Conservation (phyloP, 73 alveolate species). For the Paramecium caudatum region DNA sequence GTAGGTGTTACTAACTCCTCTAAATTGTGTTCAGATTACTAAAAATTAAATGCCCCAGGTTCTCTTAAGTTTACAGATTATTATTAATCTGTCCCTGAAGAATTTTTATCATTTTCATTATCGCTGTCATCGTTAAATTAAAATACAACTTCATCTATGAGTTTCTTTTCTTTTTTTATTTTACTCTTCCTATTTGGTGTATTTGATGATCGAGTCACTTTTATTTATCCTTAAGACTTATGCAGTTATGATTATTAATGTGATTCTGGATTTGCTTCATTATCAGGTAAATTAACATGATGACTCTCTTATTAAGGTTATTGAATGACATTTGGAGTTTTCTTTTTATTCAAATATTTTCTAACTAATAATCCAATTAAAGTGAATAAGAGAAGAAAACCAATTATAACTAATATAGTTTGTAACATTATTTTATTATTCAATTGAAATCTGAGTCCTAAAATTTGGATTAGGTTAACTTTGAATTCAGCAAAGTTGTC, state of each 20-base stretch:
- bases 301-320: background rate
- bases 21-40: slow-evolving; percentile 52
- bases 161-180: background rate
- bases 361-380: too few species aligned
- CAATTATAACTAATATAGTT: slow-evolving; percentile 9
- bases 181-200: slow-evolving; percentile 15
- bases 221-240: background rate
- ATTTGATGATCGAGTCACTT: background rate
- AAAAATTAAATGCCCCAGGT: background rate
- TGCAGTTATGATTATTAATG: slow-evolving; percentile 4
- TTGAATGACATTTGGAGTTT: too few species aligned
- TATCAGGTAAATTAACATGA: background rate
- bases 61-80: slow-evolving; percentile 2
- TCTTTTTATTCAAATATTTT: too few species aligned
- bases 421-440: slow-evolving; percentile 27
- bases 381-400: too few species aligned
- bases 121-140: slow-evolving; percentile 55
- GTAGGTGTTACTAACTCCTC: slow-evolving; percentile 65
- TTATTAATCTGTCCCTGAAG: slow-evolving; percentile 37
- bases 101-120: slow-evolving; percentile 26
- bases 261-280: slow-evolving; percentile 7
- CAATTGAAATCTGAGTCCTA: slow-evolving; percentile 42
- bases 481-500: background rate
- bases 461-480: background rate
- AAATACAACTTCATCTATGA: slow-evolving; percentile 40